phyloP scores from a whole-genome alignment of 2,329 filamentous ascomycete genomes.

The Epicoccum sorghinum region DNA sequence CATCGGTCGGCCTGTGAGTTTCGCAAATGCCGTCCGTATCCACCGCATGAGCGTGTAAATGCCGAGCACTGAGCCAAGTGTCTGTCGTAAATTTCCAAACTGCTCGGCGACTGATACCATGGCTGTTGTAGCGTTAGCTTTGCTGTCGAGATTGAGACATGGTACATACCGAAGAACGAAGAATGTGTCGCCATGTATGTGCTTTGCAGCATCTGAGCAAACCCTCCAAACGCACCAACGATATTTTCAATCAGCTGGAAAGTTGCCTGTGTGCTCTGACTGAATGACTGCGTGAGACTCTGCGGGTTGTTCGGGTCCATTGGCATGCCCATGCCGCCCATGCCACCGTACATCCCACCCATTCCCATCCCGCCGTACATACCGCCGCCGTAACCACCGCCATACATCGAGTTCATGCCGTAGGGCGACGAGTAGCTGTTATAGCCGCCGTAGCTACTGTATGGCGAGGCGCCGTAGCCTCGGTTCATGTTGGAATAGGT shows the following conservation, averaged over 20 bases:
- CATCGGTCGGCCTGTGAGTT: conserved; percentile 87
- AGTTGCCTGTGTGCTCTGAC: conserved; percentile 91
- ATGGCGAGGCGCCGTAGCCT: conserved; percentile 56
- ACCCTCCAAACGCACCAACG: conserved; percentile 94
- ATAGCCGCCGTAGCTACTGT: conserved; percentile 50
- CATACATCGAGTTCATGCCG: conserved; percentile 22
- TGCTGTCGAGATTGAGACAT: background rate
- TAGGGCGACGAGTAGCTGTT: conserved; percentile 57
- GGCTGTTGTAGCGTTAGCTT: conserved; percentile 55
- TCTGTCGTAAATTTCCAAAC: conserved; percentile 90
- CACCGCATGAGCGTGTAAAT: conserved; percentile 97
- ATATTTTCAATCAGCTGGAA: conserved; percentile 99
- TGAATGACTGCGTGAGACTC: conserved; percentile 93
- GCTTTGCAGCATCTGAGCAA: conserved; percentile 98
- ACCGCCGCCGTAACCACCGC: conserved; percentile 40
- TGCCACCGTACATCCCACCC: conserved; percentile 48
- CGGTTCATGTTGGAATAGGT: conserved; percentile 74
- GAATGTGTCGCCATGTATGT: conserved; percentile 99
- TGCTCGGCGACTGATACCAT: conserved; percentile 99
- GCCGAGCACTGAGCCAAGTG: conserved; percentile 88
- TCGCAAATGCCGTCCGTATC: conserved; percentile 89
- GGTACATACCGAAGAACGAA: conserved; percentile 86
- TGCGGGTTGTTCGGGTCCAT: conserved; percentile 82
- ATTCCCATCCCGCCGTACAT: conserved; percentile 43
- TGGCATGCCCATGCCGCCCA: conserved; percentile 45